Evolutionary conservation across 1,139 yeast species (phyloP).

Genomic region (Geotrichum restrictum): DNA sequence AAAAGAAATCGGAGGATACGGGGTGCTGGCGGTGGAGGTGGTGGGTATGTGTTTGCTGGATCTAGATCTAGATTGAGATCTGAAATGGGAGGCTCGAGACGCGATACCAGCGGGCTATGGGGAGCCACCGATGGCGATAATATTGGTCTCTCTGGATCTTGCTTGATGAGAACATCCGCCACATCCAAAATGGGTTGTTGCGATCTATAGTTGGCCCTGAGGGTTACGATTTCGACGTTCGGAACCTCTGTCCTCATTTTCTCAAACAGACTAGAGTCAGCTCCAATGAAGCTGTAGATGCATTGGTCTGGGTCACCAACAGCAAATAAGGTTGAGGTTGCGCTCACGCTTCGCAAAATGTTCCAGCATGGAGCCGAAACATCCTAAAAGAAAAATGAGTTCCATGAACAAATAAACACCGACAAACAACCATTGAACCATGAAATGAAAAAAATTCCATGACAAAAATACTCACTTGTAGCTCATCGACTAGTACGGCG

Average conservation of each 20-base stretch:
- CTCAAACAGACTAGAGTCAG: slow-evolving; percentile 52
- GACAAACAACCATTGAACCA: no score
- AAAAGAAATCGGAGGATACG: slow-evolving; percentile 2
- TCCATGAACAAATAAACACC: neutral
- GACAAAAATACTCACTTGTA: slow-evolving; percentile 70
- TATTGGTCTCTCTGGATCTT: slow-evolving; percentile 41
- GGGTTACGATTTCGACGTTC: slow-evolving; percentile 40
- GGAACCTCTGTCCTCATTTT: slow-evolving; percentile 52
- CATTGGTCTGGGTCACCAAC: slow-evolving; percentile 98
- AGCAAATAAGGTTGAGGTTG: slow-evolving; percentile 31
- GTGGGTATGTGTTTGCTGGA: no score
- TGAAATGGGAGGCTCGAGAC: neutral
- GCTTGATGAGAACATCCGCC: slow-evolving; percentile 65
- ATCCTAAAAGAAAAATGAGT: slow-evolving; percentile 8
- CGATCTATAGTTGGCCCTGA: slow-evolving; percentile 77
- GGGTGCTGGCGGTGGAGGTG: slow-evolving; percentile 3
- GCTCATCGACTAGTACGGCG: slow-evolving; percentile 87
- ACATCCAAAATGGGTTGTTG: slow-evolving; percentile 60
- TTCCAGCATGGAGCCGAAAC: slow-evolving; percentile 17
- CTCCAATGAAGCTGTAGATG: slow-evolving; percentile 82
- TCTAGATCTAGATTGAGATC: no score
- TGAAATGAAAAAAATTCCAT: no score
- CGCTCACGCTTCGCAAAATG: slow-evolving; percentile 3
- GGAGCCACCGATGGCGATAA: neutral
- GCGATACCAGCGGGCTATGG: neutral